These are phyloP conservation scores for Beauveria varroae DNA, from an alignment of 2,329 filamentous ascomycete genomes.

Conservation along the genomic window DNA sequence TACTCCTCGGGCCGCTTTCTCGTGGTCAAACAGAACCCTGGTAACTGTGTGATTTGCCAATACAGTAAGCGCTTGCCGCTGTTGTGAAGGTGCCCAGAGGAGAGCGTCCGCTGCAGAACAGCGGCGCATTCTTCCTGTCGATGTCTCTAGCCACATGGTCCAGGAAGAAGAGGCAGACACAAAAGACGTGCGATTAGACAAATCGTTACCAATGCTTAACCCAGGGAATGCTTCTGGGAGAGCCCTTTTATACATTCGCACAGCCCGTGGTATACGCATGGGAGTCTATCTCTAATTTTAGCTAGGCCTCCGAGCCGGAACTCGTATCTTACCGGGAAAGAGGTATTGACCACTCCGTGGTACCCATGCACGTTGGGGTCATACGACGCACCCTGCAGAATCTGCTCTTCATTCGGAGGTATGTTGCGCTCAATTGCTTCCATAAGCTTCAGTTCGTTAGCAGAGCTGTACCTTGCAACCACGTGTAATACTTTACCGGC, in stretches of 20 bases:
- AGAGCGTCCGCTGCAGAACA: conserved; percentile 18
- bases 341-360: conserved; percentile 17
- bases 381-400: conserved; percentile 14
- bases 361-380: conserved; percentile 24
- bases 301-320: neutral
- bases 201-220: conserved; percentile 16
- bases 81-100: conserved; percentile 26
- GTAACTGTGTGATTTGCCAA: conserved; percentile 24
- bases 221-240: conserved; percentile 16
- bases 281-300: conserved; percentile 11
- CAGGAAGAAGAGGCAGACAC: conserved; percentile 19
- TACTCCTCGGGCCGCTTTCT: conserved; percentile 3
- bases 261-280: conserved; percentile 17
- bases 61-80: conserved; percentile 23
- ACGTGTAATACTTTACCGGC: conserved; percentile 16
- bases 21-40: conserved; percentile 23
- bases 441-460: conserved; percentile 14
- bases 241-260: conserved; percentile 17
- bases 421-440: conserved; percentile 17
- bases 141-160: conserved; percentile 18
- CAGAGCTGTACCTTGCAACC: conserved; percentile 6
- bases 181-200: conserved; percentile 17
- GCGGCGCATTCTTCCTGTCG: conserved; percentile 13
- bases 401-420: conserved; percentile 15
- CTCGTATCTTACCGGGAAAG: conserved; percentile 15